Evolutionary conservation across 1,284 basidiomycete genomes (phyloP).

Genomic region (Apiotrichum mycotoxinovorans): DNA sequence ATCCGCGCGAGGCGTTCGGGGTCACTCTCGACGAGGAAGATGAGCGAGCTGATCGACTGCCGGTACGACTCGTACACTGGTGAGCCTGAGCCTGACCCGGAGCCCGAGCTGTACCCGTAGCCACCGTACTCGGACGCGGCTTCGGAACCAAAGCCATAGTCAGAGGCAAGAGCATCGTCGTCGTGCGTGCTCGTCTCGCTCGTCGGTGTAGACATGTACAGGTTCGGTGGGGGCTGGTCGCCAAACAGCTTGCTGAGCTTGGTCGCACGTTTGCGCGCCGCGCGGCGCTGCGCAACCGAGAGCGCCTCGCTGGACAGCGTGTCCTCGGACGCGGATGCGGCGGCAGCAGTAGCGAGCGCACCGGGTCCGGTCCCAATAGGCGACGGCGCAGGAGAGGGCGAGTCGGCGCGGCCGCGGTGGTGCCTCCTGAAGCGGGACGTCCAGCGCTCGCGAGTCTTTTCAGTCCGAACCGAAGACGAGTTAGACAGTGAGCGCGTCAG

Average conservation of each 20-base stretch:
- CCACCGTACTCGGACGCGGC: no score
- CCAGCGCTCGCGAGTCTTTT: background rate
- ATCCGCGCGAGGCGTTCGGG: conserved; percentile 24
- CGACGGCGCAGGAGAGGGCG: background rate
- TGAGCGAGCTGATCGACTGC: conserved; percentile 27
- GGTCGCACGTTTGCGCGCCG: conserved; percentile 26
- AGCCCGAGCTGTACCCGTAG: background rate
- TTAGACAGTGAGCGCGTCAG: background rate
- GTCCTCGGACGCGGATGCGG: background rate
- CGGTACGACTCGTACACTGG: conserved; percentile 22
- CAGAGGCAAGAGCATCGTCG: no score
- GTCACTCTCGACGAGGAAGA: conserved; percentile 36
- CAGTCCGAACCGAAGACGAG: background rate
- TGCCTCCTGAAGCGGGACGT: background rate
- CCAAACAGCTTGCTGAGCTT: conserved; percentile 40
- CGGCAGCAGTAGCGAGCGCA: background rate
- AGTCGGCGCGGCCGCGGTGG: background rate
- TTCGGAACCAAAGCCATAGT: no score
- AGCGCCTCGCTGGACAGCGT: conserved; percentile 3
- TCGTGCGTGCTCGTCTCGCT: background rate
- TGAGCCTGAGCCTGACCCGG: background rate
- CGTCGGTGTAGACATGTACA: conserved; percentile 13
- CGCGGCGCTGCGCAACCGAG: conserved; percentile 22
- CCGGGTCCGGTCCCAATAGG: background rate
- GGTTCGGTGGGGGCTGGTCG: conserved; percentile 25